Evolutionary conservation across 129 eudicot species (phyloP), one percentile per base, ranked within the genome.

Genomic region (Pittosporum tobira): DNA sequence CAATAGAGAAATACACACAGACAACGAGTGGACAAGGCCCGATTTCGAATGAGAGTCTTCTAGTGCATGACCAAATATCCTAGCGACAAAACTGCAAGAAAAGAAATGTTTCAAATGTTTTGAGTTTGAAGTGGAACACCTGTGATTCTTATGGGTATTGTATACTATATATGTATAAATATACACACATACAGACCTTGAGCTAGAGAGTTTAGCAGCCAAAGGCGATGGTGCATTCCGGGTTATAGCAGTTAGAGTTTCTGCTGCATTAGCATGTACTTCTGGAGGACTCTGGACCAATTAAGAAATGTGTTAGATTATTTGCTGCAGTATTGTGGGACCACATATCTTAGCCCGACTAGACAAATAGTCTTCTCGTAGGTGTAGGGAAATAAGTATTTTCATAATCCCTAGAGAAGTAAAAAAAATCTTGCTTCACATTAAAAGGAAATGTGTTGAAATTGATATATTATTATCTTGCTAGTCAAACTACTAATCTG

Each of bases 261-360:
- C 97, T 57, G 97, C 97, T 24, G 95, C 88, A 64, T 88, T 88
- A 44, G 83, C 85, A 71, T 88, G 97, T 37, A 84, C 97, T 77
- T 88, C 97, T 48, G 95, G 74, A 79, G 97, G 70, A 67, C 65
- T 74, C 97, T 88, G 80, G 9, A 52, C 16, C 46, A 37, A 34
- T 9, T 19, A 59, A 22, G 52, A 51, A 47, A 21, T 2, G 19
- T 54, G 44, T 54, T 54, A 18, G 60, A 15, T n/a, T 7, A 54
- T 16, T 7, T 6, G 18, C 30, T 43, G 19, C 24, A 54, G 7
- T 43, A 30, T 1, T 9, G 9, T 54, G 60, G 60, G 0, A 30
- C 13, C 44, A n/a, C 38, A 52, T 24, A 50, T 1, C 22, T 26
- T 23, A 25, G 31, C 7, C 57, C 18, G 3, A 11, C 13, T 27